These are phyloP conservation scores for Dactylellina drechsleri DNA, from an alignment of 2,329 filamentous ascomycete genomes.

Conservation along the genomic window DNA sequence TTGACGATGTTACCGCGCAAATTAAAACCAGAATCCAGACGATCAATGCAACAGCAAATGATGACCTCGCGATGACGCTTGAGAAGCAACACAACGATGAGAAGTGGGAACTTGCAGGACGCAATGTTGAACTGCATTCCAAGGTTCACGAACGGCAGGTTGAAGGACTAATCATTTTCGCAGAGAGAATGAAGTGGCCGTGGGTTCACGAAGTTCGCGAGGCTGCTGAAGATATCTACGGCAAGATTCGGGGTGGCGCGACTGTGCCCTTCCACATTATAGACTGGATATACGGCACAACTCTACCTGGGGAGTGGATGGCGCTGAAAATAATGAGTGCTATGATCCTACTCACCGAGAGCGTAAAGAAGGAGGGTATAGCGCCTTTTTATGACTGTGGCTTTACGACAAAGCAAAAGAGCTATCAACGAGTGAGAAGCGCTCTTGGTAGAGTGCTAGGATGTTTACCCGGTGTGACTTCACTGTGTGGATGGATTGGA, in stretches of 20 bases:
- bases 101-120: conserved; percentile 25
- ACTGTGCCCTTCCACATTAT: conserved; percentile 34
- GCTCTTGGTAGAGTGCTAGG: too few species aligned
- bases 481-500: too few species aligned
- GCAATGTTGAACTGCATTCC: conserved; percentile 27
- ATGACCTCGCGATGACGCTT: conserved; percentile 8
- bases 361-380: conserved; percentile 23
- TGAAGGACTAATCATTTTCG: conserved; percentile 38
- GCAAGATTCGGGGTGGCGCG: conserved; percentile 31
- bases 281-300: conserved; percentile 41
- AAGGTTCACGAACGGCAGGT: conserved; percentile 46
- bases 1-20: conserved; percentile 15
- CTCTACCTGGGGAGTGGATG: conserved; percentile 43
- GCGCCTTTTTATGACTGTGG: neutral
- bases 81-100: conserved; percentile 41
- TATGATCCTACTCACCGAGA: conserved; percentile 34
- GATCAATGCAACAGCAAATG: conserved; percentile 15
- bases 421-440: too few species aligned
- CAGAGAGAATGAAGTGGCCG: conserved; percentile 44
- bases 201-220: conserved; percentile 44
- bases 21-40: conserved; percentile 8
- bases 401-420: too few species aligned
- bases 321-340: conserved; percentile 44
- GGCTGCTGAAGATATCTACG: conserved; percentile 42
- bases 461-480: too few species aligned